A percentile compares a stretch with the other conserved stretches of the same genome.
Evolutionary conservation across 768 basidiomycete species (phyloP).

Genomic region (Lactifluus piperatus): DNA sequence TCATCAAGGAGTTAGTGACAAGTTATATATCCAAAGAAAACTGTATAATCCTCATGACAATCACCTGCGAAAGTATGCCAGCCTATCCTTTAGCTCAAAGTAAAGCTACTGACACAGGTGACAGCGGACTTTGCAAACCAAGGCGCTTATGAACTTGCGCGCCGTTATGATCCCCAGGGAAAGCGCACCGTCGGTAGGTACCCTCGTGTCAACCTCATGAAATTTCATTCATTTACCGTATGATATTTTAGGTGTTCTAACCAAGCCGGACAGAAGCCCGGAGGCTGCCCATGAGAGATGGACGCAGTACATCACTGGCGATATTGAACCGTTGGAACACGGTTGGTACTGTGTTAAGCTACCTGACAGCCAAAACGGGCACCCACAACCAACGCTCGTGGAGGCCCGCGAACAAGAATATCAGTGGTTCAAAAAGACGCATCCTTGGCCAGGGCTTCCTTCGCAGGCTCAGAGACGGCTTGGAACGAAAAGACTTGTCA

Average conservation of each 20-base stretch:
- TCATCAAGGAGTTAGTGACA: slow-evolving; percentile 20
- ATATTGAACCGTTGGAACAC: neutral
- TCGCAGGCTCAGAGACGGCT: neutral
- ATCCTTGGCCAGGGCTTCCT: neutral
- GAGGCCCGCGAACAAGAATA: slow-evolving; percentile 1
- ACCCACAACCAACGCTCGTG: neutral
- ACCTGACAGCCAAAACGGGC: slow-evolving; percentile 1
- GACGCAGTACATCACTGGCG: slow-evolving; percentile 9
- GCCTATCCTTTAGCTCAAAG: neutral
- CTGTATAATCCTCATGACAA: slow-evolving; percentile 24
- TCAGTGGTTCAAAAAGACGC: neutral
- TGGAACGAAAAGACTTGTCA: neutral
- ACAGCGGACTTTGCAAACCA: slow-evolving; percentile 29
- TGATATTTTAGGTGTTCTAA: slow-evolving; percentile 24
- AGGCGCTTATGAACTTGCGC: slow-evolving; percentile 24
- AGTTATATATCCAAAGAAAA: slow-evolving; percentile 20
- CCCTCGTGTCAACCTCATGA: neutral
- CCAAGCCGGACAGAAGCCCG: slow-evolving; percentile 27
- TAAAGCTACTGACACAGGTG: neutral
- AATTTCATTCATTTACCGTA: neutral
- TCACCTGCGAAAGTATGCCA: slow-evolving; percentile 24
- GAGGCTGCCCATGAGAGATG: slow-evolving; percentile 19
- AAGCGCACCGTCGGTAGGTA: slow-evolving; percentile 22
- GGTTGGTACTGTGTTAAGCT: slow-evolving; percentile 17
- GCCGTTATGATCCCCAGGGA: slow-evolving; percentile 20